Evolutionary conservation across 257 asterid genomes (phyloP), one percentile per base, ranked within the genome.

Genomic region (Jacaranda copaia): DNA sequence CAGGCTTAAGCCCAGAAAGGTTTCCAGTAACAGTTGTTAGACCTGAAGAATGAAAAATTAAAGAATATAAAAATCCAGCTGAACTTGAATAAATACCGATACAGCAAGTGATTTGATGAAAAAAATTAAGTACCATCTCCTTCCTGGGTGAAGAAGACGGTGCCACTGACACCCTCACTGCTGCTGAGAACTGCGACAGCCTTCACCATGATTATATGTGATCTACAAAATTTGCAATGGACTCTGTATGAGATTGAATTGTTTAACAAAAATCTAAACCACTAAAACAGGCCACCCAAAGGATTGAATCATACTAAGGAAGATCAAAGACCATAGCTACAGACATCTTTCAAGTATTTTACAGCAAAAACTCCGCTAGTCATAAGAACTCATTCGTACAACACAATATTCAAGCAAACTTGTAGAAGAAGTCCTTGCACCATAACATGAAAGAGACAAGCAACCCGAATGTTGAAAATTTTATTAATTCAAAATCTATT

Each of bases 81-180:
- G 8, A 58, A 58, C 42, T 48, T 6, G 35, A 49, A 53, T 6
- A 75, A 8, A 46, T 57, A 56, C 40, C 16, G 18, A 55, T 2
- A 56, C 43, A 48, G 36, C 16, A 32, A 16, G 36, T 56, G 14
- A 43, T 61, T 20, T 19, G 40, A 62, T 25, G n/a, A 68, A 53
- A 66, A 45, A 18, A 53, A 66, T 52, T 52, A 76, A 59, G 18
- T 88, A 95, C 98, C 99, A 70, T 93, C 92, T 81, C 92, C 97
- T 84, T 90, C 98, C 81, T 95, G 97, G 51, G 84, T 15, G 83
- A 95, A 95, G 77, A 59, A 40, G 77, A 95, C 73, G 80, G 94
- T 93, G 84, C 99, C 99, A 38, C 73, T 80, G 53, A 95, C 97
- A 87, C 97, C 97, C 81, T 89, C 99, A 13, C 90, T 91, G 91